Conservation (phyloP, 306 rosid species). For the Purshia tridentata region DNA sequence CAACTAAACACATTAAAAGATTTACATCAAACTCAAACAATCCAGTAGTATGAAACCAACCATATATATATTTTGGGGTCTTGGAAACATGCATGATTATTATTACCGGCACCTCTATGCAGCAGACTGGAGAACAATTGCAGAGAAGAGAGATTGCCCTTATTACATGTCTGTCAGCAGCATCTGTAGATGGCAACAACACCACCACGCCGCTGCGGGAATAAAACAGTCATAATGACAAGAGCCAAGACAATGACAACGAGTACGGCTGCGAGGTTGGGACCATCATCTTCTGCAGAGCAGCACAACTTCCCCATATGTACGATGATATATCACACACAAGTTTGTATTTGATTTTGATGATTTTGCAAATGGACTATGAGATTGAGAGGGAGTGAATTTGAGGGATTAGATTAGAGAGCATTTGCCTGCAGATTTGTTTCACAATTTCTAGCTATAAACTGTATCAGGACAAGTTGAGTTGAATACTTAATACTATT, state of each 20-base stretch:
- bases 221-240: slow-evolving; percentile 17
- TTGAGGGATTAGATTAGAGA: too few relatives aligned
- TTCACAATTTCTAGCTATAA: background rate
- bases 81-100: background rate
- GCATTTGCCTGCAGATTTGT: background rate
- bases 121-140: background rate
- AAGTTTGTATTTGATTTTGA: background rate
- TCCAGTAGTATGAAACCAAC: background rate
- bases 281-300: slow-evolving; percentile 14
- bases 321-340: background rate
- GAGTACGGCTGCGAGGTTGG: slow-evolving; percentile 13
- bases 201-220: slow-evolving; percentile 4
- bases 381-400: background rate
- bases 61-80: background rate
- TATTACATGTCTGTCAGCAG: background rate
- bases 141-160: background rate
- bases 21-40: background rate
- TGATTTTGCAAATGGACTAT: background rate
- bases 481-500: background rate
- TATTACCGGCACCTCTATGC: background rate
- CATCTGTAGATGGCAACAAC: slow-evolving; percentile 15
- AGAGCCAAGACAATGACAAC: slow-evolving; percentile 31
- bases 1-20: background rate
- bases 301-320: slow-evolving; percentile 30
- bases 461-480: background rate